Percentiles rank a stretch among this genome's conserved stretches.
Evolutionary conservation across 148 eudicot species (phyloP).

Genomic region (Rhododendron ferrugineum): DNA sequence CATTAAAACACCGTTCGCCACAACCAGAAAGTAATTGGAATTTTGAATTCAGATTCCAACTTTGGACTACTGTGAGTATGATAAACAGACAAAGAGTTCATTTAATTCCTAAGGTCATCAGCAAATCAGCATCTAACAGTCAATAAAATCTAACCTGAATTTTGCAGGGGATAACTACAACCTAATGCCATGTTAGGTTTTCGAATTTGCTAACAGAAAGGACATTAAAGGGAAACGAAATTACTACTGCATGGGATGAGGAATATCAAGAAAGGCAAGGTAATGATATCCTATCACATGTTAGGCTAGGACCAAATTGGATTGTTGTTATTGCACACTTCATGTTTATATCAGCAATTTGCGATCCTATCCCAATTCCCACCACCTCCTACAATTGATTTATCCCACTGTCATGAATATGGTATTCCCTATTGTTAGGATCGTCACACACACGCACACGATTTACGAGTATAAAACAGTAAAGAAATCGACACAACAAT

Average conservation of each 20-base stretch:
- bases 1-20: not conserved
- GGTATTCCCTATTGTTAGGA: not conserved
- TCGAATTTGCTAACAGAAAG: not conserved
- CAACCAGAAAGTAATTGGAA: slow-evolving; percentile 20
- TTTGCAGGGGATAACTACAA: not conserved
- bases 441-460: too few species aligned
- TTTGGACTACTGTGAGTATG: not conserved
- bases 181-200: not conserved
- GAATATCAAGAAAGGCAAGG: not conserved
- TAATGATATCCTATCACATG: not conserved
- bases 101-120: not conserved
- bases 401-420: not conserved
- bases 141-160: not conserved
- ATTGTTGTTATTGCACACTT: not conserved
- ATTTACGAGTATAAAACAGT: too few species aligned
- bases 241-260: not conserved
- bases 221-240: not conserved
- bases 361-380: not conserved
- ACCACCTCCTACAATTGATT: not conserved
- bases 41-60: not conserved
- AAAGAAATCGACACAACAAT: too few species aligned
- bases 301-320: not conserved
- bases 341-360: not conserved
- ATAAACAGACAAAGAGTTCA: not conserved
- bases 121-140: not conserved